Base-by-base conservation (phyloP, 1,284 basidiomycete species). In the Ganoderma resinaceum region DNA sequence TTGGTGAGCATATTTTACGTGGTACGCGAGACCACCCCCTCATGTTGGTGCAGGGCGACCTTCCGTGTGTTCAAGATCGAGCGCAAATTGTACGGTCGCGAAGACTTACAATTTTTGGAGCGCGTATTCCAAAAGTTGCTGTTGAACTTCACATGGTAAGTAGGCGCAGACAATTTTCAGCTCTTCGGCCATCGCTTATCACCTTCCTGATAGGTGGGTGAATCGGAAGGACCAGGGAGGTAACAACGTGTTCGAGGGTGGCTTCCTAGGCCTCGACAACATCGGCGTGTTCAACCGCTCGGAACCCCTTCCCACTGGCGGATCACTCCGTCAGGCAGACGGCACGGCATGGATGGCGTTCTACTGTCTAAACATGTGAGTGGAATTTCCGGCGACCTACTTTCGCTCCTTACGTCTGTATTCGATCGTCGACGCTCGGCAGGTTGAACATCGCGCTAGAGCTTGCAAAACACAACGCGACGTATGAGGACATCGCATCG, bases 281-380 rank as follows among this genome's bases (percentile, higher is more conserved):
- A 99, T 99, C 70, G 96, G 97, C 23, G 90, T 95, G 8, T 99
- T 99, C 87, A 99, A 99, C 83, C 93, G 97, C 63, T 98, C 96
- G 3, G 97, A 99, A 81, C 95, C 95, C 29, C 82, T 99, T 52
- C 97, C 97, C 6, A 98, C 96, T 1, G 97, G 97, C 61, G 96
- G 96, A 12, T 87, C 81, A 16, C 85, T 99, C 66, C 95, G 97
- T 65, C 97, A 99, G 82, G 96, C 97, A 9, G 97, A 99, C 80
- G 97, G 97, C 20, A 99, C 97, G 6, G 95, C 96, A 0, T 99
- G 97, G 97, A 99, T 99, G 97, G 97, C 95, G 35, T 99, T 99
- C 84, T 99, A 97, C 80, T 95, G 92, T 75, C 82, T 99, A 70
- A 97, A 97, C 78, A 99, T 99, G 96, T 93, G 52, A 55, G 52